A percentile compares a stretch with the other conserved stretches of the same genome.
These are phyloP conservation scores for Suillus alpinus DNA, from an alignment of 768 basidiomycete genomes.

Conservation along the genomic window DNA sequence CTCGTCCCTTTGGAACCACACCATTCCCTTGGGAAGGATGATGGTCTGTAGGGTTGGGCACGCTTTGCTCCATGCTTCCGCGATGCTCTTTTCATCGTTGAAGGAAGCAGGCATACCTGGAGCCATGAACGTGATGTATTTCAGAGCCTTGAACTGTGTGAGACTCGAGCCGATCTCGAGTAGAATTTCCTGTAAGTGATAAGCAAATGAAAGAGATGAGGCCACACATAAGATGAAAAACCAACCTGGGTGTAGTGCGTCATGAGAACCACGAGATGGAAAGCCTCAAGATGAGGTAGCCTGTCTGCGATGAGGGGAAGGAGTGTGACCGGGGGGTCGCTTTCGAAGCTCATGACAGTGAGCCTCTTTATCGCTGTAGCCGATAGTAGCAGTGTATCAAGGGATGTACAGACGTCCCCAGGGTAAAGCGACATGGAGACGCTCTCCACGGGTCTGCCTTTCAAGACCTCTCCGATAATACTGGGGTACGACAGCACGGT, in stretches of 20 bases:
- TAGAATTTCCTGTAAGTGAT: slow-evolving; percentile 36
- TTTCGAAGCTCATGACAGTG: slow-evolving; percentile 59
- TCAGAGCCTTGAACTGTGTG: slow-evolving; percentile 39
- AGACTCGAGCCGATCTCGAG: slow-evolving; percentile 40
- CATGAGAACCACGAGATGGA: slow-evolving; percentile 58
- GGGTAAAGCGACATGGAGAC: slow-evolving; percentile 55
- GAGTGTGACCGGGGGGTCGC: slow-evolving; percentile 40
- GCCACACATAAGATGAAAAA: slow-evolving; percentile 2
- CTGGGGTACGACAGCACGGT: slow-evolving; percentile 50
- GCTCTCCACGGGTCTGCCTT: slow-evolving; percentile 45
- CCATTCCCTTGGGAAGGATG: slow-evolving; percentile 58
- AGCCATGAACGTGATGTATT: slow-evolving; percentile 62
- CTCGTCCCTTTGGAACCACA: slow-evolving; percentile 48
- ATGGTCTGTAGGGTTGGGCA: slow-evolving; percentile 64
- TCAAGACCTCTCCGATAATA: slow-evolving; percentile 44
- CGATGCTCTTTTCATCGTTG: slow-evolving; percentile 49
- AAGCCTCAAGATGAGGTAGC: slow-evolving; percentile 51
- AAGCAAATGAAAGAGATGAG: neutral
- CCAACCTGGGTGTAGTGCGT: slow-evolving; percentile 47
- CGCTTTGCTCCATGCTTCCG: slow-evolving; percentile 50
- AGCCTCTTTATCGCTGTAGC: slow-evolving; percentile 43
- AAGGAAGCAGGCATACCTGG: slow-evolving; percentile 22
- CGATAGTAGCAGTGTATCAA: slow-evolving; percentile 43
- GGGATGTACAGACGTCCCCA: slow-evolving; percentile 34
- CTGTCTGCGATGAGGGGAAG: slow-evolving; percentile 46